These are phyloP conservation scores for Scedosporium apiospermum DNA, from an alignment of 2,329 filamentous ascomycete genomes.

Conservation along the genomic window DNA sequence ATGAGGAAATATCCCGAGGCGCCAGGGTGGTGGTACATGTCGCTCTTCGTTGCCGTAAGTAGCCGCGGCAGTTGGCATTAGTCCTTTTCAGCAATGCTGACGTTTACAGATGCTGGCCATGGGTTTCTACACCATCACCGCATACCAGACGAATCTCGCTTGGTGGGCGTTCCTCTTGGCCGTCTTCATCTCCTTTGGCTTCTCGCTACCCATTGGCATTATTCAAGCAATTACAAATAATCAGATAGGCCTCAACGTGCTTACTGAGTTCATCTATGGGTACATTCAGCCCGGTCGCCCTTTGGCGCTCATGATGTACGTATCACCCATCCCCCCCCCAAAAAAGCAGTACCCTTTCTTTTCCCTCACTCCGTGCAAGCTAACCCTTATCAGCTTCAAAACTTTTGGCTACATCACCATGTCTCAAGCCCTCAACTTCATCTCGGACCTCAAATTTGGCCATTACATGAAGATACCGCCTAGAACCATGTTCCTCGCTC, in stretches of 20 bases:
- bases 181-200: constrained; percentile 52
- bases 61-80: neutral
- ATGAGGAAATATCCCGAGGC: constrained; percentile 56
- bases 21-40: constrained; percentile 54
- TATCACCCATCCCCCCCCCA: too few relatives aligned
- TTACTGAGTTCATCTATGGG: constrained; percentile 65
- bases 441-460: constrained; percentile 58
- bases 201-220: constrained; percentile 58
- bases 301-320: constrained; percentile 61
- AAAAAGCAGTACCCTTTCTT: constrained; percentile 10
- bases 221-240: constrained; percentile 63
- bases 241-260: constrained; percentile 62
- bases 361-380: neutral
- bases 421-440: constrained; percentile 56
- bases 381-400: constrained; percentile 38
- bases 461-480: constrained; percentile 68
- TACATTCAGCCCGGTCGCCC: constrained; percentile 67
- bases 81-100: neutral
- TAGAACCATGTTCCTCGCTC: constrained; percentile 55
- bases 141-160: constrained; percentile 55
- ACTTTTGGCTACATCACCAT: constrained; percentile 55
- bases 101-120: constrained; percentile 38
- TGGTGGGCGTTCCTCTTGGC: constrained; percentile 67
- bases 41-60: constrained; percentile 44
- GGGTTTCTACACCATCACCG: constrained; percentile 44